Conservation (phyloP, 2,329 filamentous ascomycete species). For the Stagonosporopsis vannaccii region DNA sequence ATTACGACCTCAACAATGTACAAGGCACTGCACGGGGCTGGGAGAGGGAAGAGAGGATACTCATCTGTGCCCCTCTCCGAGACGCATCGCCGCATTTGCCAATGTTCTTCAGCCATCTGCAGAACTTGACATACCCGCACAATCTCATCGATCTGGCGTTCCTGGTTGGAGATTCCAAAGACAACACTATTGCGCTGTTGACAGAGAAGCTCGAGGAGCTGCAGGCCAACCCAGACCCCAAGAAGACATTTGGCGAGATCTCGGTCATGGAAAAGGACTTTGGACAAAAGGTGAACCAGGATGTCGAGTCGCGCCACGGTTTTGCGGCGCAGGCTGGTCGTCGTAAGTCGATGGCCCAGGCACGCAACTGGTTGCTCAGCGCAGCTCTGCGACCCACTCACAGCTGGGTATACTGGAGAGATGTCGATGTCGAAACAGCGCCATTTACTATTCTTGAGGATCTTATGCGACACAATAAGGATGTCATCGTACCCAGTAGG, state of each 20-base stretch:
- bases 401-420: slow-evolving; percentile 99
- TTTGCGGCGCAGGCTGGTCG: slow-evolving; percentile 94
- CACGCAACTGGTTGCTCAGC: slow-evolving; percentile 94
- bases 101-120: slow-evolving; percentile 99
- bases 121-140: slow-evolving; percentile 96
- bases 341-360: slow-evolving; percentile 97
- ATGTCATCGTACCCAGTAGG: slow-evolving; percentile 97
- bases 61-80: slow-evolving; percentile 91
- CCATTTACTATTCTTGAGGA: slow-evolving; percentile 97
- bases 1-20: slow-evolving; percentile 93
- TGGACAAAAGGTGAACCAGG: slow-evolving; percentile 95
- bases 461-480: slow-evolving; percentile 98
- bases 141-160: slow-evolving; percentile 96
- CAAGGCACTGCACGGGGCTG: slow-evolving; percentile 91
- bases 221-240: slow-evolving; percentile 79
- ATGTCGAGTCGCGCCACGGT: slow-evolving; percentile 95
- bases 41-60: slow-evolving; percentile 94
- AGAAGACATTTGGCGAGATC: slow-evolving; percentile 90
- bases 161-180: slow-evolving; percentile 95
- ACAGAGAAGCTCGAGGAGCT: slow-evolving; percentile 77
- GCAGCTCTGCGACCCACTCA: slow-evolving; percentile 92
- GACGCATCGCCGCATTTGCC: slow-evolving; percentile 90
- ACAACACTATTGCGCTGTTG: slow-evolving; percentile 81
- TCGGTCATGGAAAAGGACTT: slow-evolving; percentile 99
- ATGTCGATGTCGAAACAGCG: slow-evolving; percentile 97